Evolutionary conservation across 2,329 filamentous ascomycete genomes (phyloP), one percentile per base, ranked within the genome.

Genomic region (Stagonosporopsis tanaceti): DNA sequence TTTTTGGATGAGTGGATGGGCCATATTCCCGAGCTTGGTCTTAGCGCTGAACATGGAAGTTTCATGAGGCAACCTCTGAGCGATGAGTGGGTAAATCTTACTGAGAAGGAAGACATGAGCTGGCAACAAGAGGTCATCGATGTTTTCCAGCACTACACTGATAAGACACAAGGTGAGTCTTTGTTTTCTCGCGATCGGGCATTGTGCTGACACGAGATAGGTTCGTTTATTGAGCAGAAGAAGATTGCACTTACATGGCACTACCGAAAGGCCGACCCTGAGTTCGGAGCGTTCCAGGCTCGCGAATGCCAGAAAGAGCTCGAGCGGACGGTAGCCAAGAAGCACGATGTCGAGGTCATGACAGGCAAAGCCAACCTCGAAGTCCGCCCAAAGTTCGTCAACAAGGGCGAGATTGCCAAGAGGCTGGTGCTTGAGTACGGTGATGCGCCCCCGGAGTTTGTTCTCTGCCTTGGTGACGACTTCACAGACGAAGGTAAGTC

Each of bases 201-300:
- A 8, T 3, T 12, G 2, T 4, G 50, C 63, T 74, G 51, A 75
- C 47, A 35, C 17, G 6, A 14, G 27, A 1, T 42, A 91, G 90
- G 93, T 6, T 94, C 93, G 0, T 96, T 96, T 73, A 93, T 97
- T 60, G 95, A 99, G 78, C 87, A 90, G 59, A 99, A 99, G 79
- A 90, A 93, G 62, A 95, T 96, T 63, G 93, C 95, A 4, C 80
- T 98, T 46, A 98, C 95, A 3, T 98, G 95, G 95, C 95, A 99
- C 74, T 99, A 98, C 77, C 91, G 95, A 38, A 87, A 92, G 27
- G 92, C 92, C 1, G 92, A 97, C 70, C 92, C 92, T 0, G 91
- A 96, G 66, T 91, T 91, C 62, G 94, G 92, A 17, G 78, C 87
- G 0, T 90, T 91, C 77, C 90, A 94, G 79, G 88, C 93, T 5